Evolutionary conservation across 331 rosid genomes (phyloP).

Genomic region (Prunus yedoensis): DNA sequence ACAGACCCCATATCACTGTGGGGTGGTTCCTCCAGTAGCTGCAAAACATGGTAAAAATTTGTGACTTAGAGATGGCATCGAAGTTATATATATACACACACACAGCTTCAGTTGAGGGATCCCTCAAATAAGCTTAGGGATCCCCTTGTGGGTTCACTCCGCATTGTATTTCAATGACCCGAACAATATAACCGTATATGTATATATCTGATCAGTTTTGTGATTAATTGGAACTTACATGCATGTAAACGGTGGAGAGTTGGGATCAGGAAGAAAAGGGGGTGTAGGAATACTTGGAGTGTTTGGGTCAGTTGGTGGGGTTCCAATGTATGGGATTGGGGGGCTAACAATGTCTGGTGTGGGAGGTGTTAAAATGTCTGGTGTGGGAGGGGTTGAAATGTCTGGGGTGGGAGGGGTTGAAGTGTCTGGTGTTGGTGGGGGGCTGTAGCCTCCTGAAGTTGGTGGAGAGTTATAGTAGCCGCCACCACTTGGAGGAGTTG

Average conservation of each 20-base stretch:
- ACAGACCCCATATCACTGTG: slow-evolving; percentile 75
- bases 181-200: no score
- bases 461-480: slow-evolving; percentile 56
- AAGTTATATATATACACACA: not conserved
- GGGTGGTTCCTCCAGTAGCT: slow-evolving; percentile 92
- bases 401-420: no score
- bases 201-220: no score
- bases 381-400: slow-evolving; percentile 15
- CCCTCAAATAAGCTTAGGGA: no score
- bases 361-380: slow-evolving; percentile 34
- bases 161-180: no score
- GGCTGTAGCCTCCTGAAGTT: slow-evolving; percentile 23
- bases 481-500: no score
- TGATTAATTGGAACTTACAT: slow-evolving; percentile 48
- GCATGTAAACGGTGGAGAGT: slow-evolving; percentile 84
- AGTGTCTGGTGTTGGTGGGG: slow-evolving; percentile 17
- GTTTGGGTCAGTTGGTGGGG: slow-evolving; percentile 32
- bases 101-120: no score
- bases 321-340: slow-evolving; percentile 34
- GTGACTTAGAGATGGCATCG: not conserved
- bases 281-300: slow-evolving; percentile 45
- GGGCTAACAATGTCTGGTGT: slow-evolving; percentile 46
- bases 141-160: no score
- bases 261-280: slow-evolving; percentile 70
- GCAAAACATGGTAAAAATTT: slow-evolving; percentile 23